Conservation (phyloP, 164 flowering plant genomes). For the Cinnamomum micranthum region DNA sequence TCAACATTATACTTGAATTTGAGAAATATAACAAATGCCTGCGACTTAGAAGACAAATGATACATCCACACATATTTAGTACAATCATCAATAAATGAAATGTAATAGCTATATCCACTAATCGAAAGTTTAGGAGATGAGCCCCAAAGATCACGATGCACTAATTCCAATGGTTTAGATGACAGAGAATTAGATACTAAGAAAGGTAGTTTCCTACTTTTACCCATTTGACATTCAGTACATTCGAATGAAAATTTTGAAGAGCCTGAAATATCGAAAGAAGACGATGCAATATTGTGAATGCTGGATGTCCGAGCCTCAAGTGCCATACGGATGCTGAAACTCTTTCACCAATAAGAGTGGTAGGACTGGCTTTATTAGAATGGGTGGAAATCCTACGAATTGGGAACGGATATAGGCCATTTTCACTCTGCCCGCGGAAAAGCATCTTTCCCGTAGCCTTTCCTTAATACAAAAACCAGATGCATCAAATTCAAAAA, state of each 20-base stretch:
- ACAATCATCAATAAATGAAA: not conserved
- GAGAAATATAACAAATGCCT: not conserved
- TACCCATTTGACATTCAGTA: not conserved
- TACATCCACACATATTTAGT: not conserved
- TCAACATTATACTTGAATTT: not conserved
- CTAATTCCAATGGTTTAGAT: not conserved
- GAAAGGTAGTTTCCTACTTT: not conserved
- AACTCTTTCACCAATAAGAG: not conserved
- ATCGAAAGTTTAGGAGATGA: not conserved
- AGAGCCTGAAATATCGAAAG: not conserved
- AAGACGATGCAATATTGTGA: too few relatives aligned
- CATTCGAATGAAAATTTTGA: not conserved
- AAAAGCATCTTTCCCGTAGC: not conserved
- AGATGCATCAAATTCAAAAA: not conserved
- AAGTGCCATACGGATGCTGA: not conserved
- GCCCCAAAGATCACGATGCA: not conserved
- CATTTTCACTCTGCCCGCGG: not conserved
- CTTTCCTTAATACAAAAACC: not conserved
- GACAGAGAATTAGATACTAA: not conserved
- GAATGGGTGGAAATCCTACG: not conserved
- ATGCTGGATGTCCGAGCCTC: not conserved
- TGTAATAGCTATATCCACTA: not conserved
- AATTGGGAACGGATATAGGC: not conserved
- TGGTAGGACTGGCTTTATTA: not conserved
- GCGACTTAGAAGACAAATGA: not conserved